phyloP scores from a whole-genome alignment of 768 basidiomycete genomes.

The Infundibulicybe gibba region DNA sequence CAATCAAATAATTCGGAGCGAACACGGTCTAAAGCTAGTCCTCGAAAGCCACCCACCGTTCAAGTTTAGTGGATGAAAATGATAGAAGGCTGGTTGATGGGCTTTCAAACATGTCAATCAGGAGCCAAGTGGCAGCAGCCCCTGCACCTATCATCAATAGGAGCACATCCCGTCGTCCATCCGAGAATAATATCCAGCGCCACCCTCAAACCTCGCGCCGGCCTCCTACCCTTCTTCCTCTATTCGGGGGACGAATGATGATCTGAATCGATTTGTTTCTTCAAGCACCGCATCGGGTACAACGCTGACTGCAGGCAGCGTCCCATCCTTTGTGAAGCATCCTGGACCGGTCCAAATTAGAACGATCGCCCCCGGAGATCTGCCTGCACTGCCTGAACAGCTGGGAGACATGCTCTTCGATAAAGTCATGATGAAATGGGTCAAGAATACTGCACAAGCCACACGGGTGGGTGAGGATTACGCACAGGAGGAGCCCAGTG shows the following conservation, averaged over 20 bases:
- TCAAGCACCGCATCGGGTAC: constrained; percentile 82
- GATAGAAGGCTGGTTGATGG: constrained; percentile 37
- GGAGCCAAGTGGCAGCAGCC: constrained; percentile 15
- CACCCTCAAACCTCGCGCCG: constrained; percentile 24
- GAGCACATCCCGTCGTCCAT: constrained; percentile 9
- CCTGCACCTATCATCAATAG: too few species aligned
- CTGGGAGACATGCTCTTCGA: constrained; percentile 91
- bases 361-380: constrained; percentile 77
- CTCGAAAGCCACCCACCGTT: constrained; percentile 33
- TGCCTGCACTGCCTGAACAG: constrained; percentile 70
- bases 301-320: constrained; percentile 67
- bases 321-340: constrained; percentile 83
- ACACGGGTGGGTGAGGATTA: constrained; percentile 23
- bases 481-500: constrained; percentile 50
- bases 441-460: constrained; percentile 49
- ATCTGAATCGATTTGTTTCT: constrained; percentile 87
- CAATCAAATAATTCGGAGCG: constrained; percentile 7
- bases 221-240: constrained; percentile 52
- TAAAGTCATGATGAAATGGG: constrained; percentile 81
- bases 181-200: constrained; percentile 18
- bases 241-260: constrained; percentile 55
- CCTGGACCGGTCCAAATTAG: constrained; percentile 74
- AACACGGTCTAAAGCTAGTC: constrained; percentile 29
- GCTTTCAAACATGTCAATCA: constrained; percentile 40
- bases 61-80: constrained; percentile 36